A percentile compares a stretch with the other conserved stretches of the same genome.
Evolutionary conservation across 345 rosid genomes (phyloP).

Genomic region (Eutrema heterophyllum): DNA sequence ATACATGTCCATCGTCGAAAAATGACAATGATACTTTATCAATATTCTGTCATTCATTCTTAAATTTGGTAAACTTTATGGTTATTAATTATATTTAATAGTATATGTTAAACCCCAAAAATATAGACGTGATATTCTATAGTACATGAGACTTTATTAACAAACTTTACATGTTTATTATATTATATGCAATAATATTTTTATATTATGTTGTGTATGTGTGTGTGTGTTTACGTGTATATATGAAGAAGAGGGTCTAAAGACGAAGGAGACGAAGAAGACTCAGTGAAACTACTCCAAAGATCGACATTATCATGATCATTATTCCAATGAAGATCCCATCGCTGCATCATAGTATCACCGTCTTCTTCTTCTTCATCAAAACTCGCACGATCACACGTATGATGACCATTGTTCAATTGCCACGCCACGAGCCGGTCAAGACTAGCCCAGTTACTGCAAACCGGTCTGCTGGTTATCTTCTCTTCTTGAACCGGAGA

Average conservation of each 20-base stretch:
- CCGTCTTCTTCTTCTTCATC: constrained; percentile 38
- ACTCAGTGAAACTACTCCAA: constrained; percentile 60
- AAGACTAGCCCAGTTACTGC: constrained; percentile 70
- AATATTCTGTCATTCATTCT: background rate
- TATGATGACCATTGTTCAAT: constrained; percentile 58
- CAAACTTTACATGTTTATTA: background rate
- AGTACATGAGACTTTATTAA: background rate
- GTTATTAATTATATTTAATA: background rate
- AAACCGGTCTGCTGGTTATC: constrained; percentile 13
- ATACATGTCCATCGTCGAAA: background rate
- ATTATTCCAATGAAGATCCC: constrained; percentile 28
- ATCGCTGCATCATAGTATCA: constrained; percentile 32
- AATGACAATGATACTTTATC: constrained; percentile 8
- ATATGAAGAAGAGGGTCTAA: constrained; percentile 61
- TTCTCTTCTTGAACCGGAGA: constrained; percentile 28
- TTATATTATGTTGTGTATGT: background rate
- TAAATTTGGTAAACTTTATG: background rate
- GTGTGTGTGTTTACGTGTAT: background rate
- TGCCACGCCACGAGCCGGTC: constrained; percentile 93
- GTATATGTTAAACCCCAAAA: no score
- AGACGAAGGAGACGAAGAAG: constrained; percentile 53
- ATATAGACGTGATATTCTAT: no score
- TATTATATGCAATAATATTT: background rate
- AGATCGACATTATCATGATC: constrained; percentile 43
- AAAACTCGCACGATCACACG: constrained; percentile 39